These are phyloP conservation scores for Xylariaceae sp. DNA, from an alignment of 2,329 filamentous ascomycete species.

Conservation along the genomic window DNA sequence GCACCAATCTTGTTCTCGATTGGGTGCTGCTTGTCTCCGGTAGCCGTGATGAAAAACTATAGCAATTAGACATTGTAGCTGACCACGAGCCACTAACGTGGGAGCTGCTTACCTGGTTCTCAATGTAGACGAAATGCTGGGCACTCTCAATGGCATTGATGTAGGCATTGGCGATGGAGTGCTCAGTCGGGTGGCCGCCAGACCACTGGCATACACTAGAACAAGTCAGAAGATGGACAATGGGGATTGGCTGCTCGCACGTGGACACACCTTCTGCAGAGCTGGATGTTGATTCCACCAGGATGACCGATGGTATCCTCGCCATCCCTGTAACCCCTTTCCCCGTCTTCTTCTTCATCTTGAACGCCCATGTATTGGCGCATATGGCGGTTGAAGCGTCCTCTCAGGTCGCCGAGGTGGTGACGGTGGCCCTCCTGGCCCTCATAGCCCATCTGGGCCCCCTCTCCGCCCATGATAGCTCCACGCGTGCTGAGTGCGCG, in stretches of 20 bases:
- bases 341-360: constrained; percentile 19
- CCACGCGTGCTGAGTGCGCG: constrained; percentile 15
- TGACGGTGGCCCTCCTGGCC: constrained; percentile 11
- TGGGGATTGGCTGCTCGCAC: too few species aligned
- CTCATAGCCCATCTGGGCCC: constrained; percentile 5
- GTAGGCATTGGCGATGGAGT: constrained; percentile 84
- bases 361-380: constrained; percentile 27
- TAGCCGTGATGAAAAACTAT: constrained; percentile 82
- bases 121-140: constrained; percentile 70
- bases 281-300: constrained; percentile 33
- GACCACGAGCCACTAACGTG: too few species aligned
- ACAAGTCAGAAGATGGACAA: constrained; percentile 4
- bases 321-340: constrained; percentile 2
- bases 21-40: constrained; percentile 59
- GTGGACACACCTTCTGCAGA: constrained; percentile 38
- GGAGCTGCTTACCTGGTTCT: constrained; percentile 50
- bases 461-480: neutral
- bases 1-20: constrained; percentile 72
- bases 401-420: constrained; percentile 34
- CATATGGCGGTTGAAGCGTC: constrained; percentile 34
- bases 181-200: constrained; percentile 45
- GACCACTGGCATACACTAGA: constrained; percentile 44
- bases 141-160: constrained; percentile 62
- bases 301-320: constrained; percentile 21
- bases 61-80: constrained; percentile 4